Conservation (phyloP, 140 eudicot species). For the Cichorium intybus region DNA sequence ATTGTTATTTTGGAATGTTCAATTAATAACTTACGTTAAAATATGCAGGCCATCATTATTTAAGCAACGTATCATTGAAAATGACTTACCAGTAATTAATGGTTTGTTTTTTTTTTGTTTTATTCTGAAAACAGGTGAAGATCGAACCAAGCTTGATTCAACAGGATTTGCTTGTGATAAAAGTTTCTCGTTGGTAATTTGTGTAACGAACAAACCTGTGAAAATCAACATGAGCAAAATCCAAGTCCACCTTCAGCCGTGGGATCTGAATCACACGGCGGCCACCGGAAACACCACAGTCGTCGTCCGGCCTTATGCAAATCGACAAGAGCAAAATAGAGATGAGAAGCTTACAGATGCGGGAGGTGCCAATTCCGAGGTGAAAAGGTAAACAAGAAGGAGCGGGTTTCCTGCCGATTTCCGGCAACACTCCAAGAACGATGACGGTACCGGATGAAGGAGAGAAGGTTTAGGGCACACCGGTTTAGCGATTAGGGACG, state of each 20-base stretch:
- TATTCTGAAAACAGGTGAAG: constrained; percentile 26
- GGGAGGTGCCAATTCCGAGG: constrained; percentile 38
- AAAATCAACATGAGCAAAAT: too few species aligned
- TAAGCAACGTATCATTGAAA: not conserved
- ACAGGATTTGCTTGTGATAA: too few species aligned
- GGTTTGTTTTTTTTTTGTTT: not conserved
- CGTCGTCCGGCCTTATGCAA: constrained; percentile 51
- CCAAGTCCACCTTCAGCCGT: constrained; percentile 22
- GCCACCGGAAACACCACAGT: constrained; percentile 14
- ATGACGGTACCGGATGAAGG: too few species aligned
- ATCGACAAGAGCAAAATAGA: too few species aligned
- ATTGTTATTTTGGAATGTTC: constrained; percentile 10
- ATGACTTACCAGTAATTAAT: too few species aligned
- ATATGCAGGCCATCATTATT: not conserved
- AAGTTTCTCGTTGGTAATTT: too few species aligned
- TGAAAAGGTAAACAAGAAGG: constrained; percentile 49
- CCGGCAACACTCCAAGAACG: constrained; percentile 48
- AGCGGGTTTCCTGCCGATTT: constrained; percentile 34
- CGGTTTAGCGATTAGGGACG: too few species aligned
- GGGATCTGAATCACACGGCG: not conserved
- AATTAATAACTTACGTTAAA: not conserved
- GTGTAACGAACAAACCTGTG: too few species aligned
- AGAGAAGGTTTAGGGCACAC: too few species aligned
- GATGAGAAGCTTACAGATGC: constrained; percentile 36
- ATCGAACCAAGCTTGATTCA: constrained; percentile 28